Percentiles rank a stretch among this genome's conserved stretches.
phyloP scores from a whole-genome alignment of 1,284 basidiomycete genomes.

The Sanghuangporus sanghuang region DNA sequence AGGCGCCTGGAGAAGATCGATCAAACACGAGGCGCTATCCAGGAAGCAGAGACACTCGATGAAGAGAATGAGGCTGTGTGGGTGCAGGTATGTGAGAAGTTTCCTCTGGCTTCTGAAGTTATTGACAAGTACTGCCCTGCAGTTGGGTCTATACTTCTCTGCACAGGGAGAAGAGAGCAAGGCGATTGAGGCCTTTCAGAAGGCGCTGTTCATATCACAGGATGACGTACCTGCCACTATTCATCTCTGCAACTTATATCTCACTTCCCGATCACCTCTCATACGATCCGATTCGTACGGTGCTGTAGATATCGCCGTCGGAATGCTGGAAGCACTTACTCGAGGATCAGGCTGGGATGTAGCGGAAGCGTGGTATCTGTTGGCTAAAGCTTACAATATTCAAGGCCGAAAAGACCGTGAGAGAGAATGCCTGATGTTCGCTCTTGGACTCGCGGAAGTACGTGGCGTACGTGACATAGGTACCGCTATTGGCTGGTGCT shows the following conservation, averaged over 20 bases:
- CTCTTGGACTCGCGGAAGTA: conserved; percentile 68
- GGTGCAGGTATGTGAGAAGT: conserved; percentile 68
- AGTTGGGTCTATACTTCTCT: conserved; percentile 77
- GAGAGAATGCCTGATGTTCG: conserved; percentile 69
- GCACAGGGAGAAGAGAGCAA: conserved; percentile 52
- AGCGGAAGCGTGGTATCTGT: conserved; percentile 88
- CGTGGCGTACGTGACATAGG: conserved; percentile 61
- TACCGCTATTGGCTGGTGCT: conserved; percentile 64
- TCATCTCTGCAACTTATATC: conserved; percentile 71
- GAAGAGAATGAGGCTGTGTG: conserved; percentile 87
- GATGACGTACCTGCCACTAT: conserved; percentile 75
- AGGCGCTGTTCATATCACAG: conserved; percentile 75
- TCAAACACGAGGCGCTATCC: conserved; percentile 85
- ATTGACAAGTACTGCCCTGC: background rate
- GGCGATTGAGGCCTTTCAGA: conserved; percentile 74
- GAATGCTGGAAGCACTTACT: conserved; percentile 57
- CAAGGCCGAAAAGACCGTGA: conserved; percentile 70
- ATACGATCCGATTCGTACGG: conserved; percentile 12
- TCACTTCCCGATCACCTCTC: conserved; percentile 32
- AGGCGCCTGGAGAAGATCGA: conserved; percentile 84
- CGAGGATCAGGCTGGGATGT: conserved; percentile 78
- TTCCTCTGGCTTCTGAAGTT: background rate
- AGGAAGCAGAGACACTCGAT: conserved; percentile 91
- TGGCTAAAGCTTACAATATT: conserved; percentile 73
- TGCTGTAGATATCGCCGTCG: conserved; percentile 64